Evolutionary conservation across 129 eudicot genomes (phyloP), one percentile per base, ranked within the genome.

Genomic region (Deinandra increscens): DNA sequence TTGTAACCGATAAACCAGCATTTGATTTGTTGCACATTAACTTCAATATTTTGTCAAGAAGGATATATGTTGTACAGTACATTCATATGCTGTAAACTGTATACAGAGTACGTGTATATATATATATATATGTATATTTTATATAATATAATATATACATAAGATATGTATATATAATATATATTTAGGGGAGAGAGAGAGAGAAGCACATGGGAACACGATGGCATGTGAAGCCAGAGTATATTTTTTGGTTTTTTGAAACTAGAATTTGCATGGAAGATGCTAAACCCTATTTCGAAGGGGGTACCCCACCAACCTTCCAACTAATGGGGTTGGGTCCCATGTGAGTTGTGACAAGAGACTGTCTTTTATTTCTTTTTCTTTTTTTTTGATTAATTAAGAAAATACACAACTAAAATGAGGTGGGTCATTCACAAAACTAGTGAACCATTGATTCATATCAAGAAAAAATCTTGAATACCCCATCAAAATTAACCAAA

Each of bases 171-270:
- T 26, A 26, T 26, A 26, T 26, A 26, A 26, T 26, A 26, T 26
- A 26, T 26, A 26, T 26, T 26, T 26, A 4, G n/a, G n/a, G n/a
- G n/a, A 42, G 55, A 36, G 69, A 66, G 77, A 33, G 46, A 29
- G 9, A 7, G 50, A 19, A 29, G 84, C 82, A 82, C 84, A 85
- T 85, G 90, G 84, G 56, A 53, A 82, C 74, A 79, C 83, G 83
- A 78, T 73, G 72, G 79, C 87, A 85, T 85, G 87, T 82, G 79
- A 75, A 73, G 68, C 67, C 73, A 71, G 66, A 59, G 60, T 41
- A 70, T 26, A 31, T 63, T 65, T 38, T 43, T 48, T 44, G 75
- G 71, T 61, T 77, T 60, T 72, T 73, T 72, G 66, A 82, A 74
- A 68, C 49, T 39, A 72, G 79, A 72, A 71, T 76, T 73, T 82